Evolutionary conservation across 2,329 filamentous ascomycete genomes (phyloP).

Genomic region (Fusarium citri): DNA sequence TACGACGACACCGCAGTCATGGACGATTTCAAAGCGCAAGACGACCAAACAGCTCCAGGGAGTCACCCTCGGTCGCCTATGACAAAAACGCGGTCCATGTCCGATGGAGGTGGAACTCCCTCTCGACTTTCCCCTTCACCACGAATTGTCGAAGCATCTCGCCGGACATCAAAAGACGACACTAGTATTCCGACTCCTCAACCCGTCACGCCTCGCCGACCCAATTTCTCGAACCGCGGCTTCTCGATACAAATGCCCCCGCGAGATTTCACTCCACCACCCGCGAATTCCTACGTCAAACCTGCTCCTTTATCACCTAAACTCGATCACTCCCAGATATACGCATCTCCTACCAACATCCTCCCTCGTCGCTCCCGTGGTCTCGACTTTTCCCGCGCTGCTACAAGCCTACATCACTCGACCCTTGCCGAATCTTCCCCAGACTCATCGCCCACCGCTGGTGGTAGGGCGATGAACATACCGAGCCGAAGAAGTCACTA

Average conservation of each 20-base stretch:
- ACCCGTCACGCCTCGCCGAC: slow-evolving; percentile 79
- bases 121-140: slow-evolving; percentile 69
- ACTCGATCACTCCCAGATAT: slow-evolving; percentile 84
- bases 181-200: slow-evolving; percentile 61
- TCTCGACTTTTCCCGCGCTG: slow-evolving; percentile 91
- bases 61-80: slow-evolving; percentile 54
- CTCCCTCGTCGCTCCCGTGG: slow-evolving; percentile 90
- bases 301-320: slow-evolving; percentile 84
- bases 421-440: slow-evolving; percentile 91
- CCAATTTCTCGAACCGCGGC: slow-evolving; percentile 70
- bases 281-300: slow-evolving; percentile 57
- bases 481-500: slow-evolving; percentile 65
- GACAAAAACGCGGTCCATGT: slow-evolving; percentile 71
- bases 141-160: slow-evolving; percentile 64
- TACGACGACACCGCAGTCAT: slow-evolving; percentile 52
- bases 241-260: slow-evolving; percentile 59
- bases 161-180: slow-evolving; percentile 74
- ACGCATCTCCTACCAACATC: slow-evolving; percentile 87
- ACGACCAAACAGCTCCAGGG: slow-evolving; percentile 31
- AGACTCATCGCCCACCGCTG: slow-evolving; percentile 88
- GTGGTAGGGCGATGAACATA: slow-evolving; percentile 73
- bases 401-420: slow-evolving; percentile 94
- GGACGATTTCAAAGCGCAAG: slow-evolving; percentile 44
- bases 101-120: slow-evolving; percentile 70
- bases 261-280: slow-evolving; percentile 53